A percentile compares a stretch with the other conserved stretches of the same genome.
Evolutionary conservation across 129 eudicot genomes (phyloP).

Genomic region (Daucus carota): DNA sequence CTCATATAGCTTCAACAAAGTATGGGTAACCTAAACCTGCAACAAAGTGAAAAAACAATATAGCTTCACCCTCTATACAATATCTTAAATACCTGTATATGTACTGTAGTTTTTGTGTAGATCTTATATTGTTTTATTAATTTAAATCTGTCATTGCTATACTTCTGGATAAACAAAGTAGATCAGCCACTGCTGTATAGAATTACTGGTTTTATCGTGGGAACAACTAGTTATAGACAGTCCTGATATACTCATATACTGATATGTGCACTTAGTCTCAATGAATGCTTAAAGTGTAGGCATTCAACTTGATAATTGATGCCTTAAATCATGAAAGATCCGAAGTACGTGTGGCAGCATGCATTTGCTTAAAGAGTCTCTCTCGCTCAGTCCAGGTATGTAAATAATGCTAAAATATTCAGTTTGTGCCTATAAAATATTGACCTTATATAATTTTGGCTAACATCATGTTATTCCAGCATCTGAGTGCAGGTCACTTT

Average conservation of each 20-base stretch:
- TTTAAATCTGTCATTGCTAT: not conserved
- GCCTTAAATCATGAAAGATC: conserved; percentile 57
- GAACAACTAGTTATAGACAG: not conserved
- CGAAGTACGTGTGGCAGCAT: conserved; percentile 85
- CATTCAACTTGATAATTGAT: conserved; percentile 39
- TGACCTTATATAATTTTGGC: conserved; percentile 13
- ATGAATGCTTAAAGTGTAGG: conserved; percentile 36
- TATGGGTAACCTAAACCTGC: not conserved
- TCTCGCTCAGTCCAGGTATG: conserved; percentile 97
- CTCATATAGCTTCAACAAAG: not conserved
- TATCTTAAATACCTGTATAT: not conserved
- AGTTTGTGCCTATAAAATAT: not conserved
- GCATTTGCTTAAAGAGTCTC: conserved; percentile 65
- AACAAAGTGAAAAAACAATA: not conserved
- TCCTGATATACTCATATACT: not conserved
- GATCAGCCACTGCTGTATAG: not conserved
- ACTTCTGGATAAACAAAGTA: not conserved
- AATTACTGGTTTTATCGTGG: not conserved
- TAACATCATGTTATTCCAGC: conserved; percentile 42
- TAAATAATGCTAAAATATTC: not conserved
- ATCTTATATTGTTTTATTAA: not conserved
- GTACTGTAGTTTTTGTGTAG: not conserved
- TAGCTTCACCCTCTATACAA: not conserved
- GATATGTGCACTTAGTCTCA: conserved; percentile 8
- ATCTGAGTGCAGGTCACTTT: conserved; percentile 85